These are phyloP conservation scores for sunflower (Helianthus annuus) DNA, from an alignment of 129 eudicot species.

Conservation along the genomic window DNA sequence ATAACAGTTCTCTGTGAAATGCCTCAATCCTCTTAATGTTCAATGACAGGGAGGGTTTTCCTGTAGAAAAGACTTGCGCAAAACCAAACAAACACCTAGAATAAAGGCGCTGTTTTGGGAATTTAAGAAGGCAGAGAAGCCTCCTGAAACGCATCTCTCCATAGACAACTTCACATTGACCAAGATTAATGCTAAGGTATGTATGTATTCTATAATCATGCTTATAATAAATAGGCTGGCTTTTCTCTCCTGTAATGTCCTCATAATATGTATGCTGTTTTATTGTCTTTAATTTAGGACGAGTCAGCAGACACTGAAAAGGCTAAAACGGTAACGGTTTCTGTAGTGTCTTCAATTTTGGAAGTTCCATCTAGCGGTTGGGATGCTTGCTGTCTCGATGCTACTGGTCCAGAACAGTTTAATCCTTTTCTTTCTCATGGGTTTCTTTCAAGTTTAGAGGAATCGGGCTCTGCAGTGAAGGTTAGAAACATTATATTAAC, in stretches of 20 bases:
- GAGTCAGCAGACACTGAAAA: conserved; percentile 28
- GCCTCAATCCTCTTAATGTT: neutral
- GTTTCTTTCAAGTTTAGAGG: conserved; percentile 95
- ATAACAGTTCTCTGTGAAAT: neutral
- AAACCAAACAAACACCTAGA: conserved; percentile 31
- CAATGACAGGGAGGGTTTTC: conserved; percentile 43
- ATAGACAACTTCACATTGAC: conserved; percentile 59
- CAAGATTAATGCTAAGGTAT: conserved; percentile 44
- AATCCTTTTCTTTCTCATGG: conserved; percentile 89
- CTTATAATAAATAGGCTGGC: neutral
- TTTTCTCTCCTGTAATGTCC: neutral
- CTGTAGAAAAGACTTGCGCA: conserved; percentile 31
- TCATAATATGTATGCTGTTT: conserved; percentile 3
- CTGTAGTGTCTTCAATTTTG: conserved; percentile 75
- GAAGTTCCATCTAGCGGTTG: conserved; percentile 75
- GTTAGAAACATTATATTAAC: conserved; percentile 36
- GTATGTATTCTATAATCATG: conserved; percentile 37
- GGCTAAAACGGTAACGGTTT: conserved; percentile 60
- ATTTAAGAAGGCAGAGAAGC: conserved; percentile 58
- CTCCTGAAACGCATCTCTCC: conserved; percentile 51
- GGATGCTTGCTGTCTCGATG: conserved; percentile 89
- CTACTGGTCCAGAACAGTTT: conserved; percentile 64
- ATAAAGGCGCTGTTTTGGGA: conserved; percentile 82
- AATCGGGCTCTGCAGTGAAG: conserved; percentile 79
- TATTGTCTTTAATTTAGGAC: conserved; percentile 41